phyloP scores from a whole-genome alignment of 176 grass and related monocot genomes.

The Pharus latifolius region DNA sequence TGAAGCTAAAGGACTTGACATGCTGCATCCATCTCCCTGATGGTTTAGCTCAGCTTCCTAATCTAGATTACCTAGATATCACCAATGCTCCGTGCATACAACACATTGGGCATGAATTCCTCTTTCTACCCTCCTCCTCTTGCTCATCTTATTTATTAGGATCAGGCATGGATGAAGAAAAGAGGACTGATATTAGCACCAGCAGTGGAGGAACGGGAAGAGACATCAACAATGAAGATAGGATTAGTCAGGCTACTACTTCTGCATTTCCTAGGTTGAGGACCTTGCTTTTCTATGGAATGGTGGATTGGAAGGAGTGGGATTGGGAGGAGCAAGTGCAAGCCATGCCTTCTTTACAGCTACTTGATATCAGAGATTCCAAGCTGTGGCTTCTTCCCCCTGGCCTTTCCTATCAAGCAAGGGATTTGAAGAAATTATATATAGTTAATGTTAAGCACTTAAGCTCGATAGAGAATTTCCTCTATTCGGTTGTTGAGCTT shows the following conservation, averaged over 20 bases:
- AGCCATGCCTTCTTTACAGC: neutral
- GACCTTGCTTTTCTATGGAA: too few species aligned
- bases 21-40: too few species aligned
- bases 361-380: neutral
- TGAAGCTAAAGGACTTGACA: too few species aligned
- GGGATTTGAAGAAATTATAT: neutral
- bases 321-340: too few species aligned
- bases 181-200: neutral
- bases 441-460: neutral
- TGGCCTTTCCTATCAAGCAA: neutral
- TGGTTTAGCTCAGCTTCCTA: neutral
- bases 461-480: neutral
- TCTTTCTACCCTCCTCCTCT: too few species aligned
- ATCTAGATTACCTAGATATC: neutral
- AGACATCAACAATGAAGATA: too few species aligned
- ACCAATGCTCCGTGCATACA: neutral
- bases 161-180: too few species aligned
- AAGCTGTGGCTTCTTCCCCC: neutral
- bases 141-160: too few species aligned
- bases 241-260: too few species aligned
- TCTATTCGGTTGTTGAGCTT: neutral
- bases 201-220: too few species aligned
- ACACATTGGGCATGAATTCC: neutral
- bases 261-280: neutral
- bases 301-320: constrained; percentile 10